phyloP scores from a whole-genome alignment of 2,329 filamentous ascomycete genomes.

The Fusarium pseudoanthophilum region DNA sequence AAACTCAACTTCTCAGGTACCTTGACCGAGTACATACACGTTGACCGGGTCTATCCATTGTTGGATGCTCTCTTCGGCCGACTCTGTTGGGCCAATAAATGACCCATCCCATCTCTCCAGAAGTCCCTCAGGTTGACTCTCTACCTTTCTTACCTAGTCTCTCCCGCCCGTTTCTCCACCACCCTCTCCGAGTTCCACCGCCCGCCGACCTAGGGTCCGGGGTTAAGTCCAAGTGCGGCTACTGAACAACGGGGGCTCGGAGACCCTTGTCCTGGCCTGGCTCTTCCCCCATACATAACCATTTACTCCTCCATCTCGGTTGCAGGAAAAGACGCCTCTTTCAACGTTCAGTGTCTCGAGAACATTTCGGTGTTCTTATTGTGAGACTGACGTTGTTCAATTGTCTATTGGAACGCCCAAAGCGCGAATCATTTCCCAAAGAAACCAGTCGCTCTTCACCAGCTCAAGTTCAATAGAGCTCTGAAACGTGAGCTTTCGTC shows the following conservation, averaged over 20 bases:
- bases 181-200: conserved; percentile 41
- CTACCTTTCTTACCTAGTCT: conserved; percentile 26
- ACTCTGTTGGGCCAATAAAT: conserved; percentile 31
- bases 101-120: conserved; percentile 36
- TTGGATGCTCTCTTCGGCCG: conserved; percentile 17
- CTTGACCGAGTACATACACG: conserved; percentile 22
- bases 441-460: not conserved
- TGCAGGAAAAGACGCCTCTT: conserved; percentile 25
- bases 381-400: conserved; percentile 17
- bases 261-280: conserved; percentile 37
- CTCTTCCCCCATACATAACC: conserved; percentile 44
- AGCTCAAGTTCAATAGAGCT: conserved; percentile 3
- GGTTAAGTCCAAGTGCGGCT: conserved; percentile 32
- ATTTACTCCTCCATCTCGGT: conserved; percentile 41
- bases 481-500: conserved; percentile 15
- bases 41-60: conserved; percentile 16
- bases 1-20: conserved; percentile 2
- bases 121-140: conserved; percentile 38
- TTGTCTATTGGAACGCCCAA: not conserved
- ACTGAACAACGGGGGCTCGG: conserved; percentile 17
- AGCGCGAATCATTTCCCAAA: not conserved
- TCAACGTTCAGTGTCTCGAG: conserved; percentile 26
- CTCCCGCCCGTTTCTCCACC: conserved; percentile 39
- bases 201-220: conserved; percentile 37
- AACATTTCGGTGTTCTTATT: conserved; percentile 11